These are phyloP conservation scores for Pseudogymnoascus sp. DNA, from an alignment of 2,329 filamentous ascomycete species.

Conservation along the genomic window DNA sequence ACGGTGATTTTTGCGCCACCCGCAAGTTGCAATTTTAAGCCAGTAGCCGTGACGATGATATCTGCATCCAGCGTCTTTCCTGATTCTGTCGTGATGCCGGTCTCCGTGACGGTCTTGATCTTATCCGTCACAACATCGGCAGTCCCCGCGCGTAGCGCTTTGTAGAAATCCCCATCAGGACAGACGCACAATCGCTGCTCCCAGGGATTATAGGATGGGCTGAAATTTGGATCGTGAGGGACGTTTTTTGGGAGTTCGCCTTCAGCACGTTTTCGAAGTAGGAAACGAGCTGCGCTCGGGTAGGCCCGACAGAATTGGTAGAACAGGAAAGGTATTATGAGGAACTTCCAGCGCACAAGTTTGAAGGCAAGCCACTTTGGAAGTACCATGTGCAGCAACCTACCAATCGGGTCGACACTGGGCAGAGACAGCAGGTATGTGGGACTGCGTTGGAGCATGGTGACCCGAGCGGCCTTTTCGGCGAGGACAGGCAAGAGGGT, in stretches of 20 bases:
- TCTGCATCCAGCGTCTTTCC: conserved; percentile 44
- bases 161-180: conserved; percentile 48
- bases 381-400: conserved; percentile 26
- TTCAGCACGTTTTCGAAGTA: conserved; percentile 39
- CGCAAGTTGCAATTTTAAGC: conserved; percentile 50
- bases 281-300: conserved; percentile 38
- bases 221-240: conserved; percentile 53
- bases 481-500: conserved; percentile 66
- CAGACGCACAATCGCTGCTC: conserved; percentile 68
- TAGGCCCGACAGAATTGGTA: conserved; percentile 44
- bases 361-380: conserved; percentile 38
- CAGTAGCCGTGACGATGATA: conserved; percentile 62
- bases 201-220: conserved; percentile 56
- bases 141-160: conserved; percentile 37
- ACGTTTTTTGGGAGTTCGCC: conserved; percentile 44
- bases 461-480: conserved; percentile 55
- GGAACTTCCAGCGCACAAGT: conserved; percentile 41
- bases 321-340: conserved; percentile 39
- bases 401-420: conserved; percentile 23
- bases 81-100: conserved; percentile 31
- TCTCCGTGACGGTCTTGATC: conserved; percentile 42
- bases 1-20: conserved; percentile 44
- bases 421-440: conserved; percentile 51
- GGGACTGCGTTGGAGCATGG: conserved; percentile 75
- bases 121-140: conserved; percentile 41